These are phyloP conservation scores for Cercospora canescens DNA, from an alignment of 2,329 filamentous ascomycete species.

Conservation along the genomic window DNA sequence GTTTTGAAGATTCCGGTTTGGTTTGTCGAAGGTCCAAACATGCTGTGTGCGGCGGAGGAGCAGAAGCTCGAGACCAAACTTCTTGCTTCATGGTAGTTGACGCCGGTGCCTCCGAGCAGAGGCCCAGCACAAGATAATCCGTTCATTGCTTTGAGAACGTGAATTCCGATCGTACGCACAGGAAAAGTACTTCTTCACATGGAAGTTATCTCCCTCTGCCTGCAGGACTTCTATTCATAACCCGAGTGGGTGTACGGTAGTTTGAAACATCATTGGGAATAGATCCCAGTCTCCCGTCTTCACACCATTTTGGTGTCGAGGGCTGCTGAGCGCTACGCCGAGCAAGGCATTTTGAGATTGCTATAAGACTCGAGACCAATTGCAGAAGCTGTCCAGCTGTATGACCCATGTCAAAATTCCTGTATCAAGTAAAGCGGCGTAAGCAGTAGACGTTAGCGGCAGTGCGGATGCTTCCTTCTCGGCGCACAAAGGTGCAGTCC, in stretches of 20 bases:
- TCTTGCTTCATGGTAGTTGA: conserved; percentile 15
- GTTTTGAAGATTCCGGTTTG: conserved; percentile 14
- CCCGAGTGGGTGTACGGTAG: background rate
- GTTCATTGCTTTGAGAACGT: background rate
- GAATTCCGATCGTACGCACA: background rate
- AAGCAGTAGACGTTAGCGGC: background rate
- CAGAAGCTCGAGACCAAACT: conserved; percentile 13
- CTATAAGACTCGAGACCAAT: background rate
- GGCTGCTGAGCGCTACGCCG: background rate
- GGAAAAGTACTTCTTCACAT: background rate
- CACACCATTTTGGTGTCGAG: background rate
- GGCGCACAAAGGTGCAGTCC: background rate
- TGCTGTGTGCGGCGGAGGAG: background rate
- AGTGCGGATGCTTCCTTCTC: background rate
- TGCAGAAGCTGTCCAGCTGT: background rate
- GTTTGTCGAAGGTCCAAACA: background rate
- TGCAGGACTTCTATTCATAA: background rate
- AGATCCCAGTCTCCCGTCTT: background rate
- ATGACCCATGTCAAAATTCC: background rate
- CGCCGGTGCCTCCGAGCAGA: conserved; percentile 12
- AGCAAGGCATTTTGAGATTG: background rate
- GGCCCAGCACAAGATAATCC: conserved; percentile 8
- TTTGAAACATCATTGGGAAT: background rate
- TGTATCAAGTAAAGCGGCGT: background rate
- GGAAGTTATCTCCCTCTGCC: background rate